phyloP scores from a whole-genome alignment of 208 protist genomes.

The Strigomonas oncopelti region DNA sequence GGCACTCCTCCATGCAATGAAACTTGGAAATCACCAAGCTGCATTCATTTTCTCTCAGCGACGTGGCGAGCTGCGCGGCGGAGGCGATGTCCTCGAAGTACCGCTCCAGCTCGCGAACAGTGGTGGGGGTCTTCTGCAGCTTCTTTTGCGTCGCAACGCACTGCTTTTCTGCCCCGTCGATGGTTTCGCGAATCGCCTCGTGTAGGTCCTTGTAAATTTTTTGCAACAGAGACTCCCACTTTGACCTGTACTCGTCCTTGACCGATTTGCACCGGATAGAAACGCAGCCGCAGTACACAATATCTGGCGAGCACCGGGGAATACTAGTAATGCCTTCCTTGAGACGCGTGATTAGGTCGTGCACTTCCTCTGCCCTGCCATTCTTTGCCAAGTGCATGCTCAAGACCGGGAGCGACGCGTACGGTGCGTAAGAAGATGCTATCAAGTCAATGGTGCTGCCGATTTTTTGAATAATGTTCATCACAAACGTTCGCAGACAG shows the following conservation, averaged over 20 bases:
- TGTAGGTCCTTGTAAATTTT: slow-evolving; percentile 46
- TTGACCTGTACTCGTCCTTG: slow-evolving; percentile 39
- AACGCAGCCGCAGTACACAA: slow-evolving; percentile 75
- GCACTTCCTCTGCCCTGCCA: slow-evolving; percentile 24
- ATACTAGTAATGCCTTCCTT: slow-evolving; percentile 44
- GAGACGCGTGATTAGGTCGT: slow-evolving; percentile 29
- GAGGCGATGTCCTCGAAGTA: slow-evolving; percentile 33
- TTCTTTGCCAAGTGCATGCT: slow-evolving; percentile 31
- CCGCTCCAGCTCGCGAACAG: slow-evolving; percentile 72
- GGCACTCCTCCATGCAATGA: slow-evolving; percentile 60
- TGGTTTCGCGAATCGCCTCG: slow-evolving; percentile 26
- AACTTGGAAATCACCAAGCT: slow-evolving; percentile 46
- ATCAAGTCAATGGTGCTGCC: slow-evolving; percentile 41
- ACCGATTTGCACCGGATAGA: slow-evolving; percentile 56
- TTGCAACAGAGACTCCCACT: slow-evolving; percentile 57
- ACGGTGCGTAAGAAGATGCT: slow-evolving; percentile 35
- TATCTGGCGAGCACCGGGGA: slow-evolving; percentile 40
- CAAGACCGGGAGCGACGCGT: slow-evolving; percentile 48
- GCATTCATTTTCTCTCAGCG: slow-evolving; percentile 43
- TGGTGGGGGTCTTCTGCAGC: slow-evolving; percentile 44
- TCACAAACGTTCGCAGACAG: slow-evolving; percentile 29
- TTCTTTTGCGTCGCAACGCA: slow-evolving; percentile 30
- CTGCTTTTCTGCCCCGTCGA: slow-evolving; percentile 33
- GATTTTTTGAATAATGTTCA: slow-evolving; percentile 34
- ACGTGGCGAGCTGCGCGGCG: slow-evolving; percentile 35